A percentile compares a stretch with the other conserved stretches of the same genome.
These are phyloP conservation scores for Cubamyces lactineus DNA, from an alignment of 768 basidiomycete species.

Conservation along the genomic window DNA sequence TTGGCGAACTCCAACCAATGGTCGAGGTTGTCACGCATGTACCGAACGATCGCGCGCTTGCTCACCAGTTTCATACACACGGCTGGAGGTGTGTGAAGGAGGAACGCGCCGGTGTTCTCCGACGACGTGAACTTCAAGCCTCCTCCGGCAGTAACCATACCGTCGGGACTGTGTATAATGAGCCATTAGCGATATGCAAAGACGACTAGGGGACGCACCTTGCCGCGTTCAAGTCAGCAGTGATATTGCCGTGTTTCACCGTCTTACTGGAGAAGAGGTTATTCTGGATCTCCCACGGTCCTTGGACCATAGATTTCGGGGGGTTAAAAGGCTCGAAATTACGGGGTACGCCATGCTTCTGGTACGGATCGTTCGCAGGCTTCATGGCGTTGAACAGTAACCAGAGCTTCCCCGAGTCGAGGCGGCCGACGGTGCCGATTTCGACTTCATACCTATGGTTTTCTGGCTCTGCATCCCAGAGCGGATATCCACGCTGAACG, in stretches of 20 bases:
- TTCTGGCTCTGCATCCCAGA: conserved; percentile 15
- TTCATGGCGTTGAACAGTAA: conserved; percentile 16
- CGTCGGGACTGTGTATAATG: not conserved
- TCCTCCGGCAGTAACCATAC: not conserved
- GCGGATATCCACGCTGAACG: conserved; percentile 11
- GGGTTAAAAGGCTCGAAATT: conserved; percentile 2
- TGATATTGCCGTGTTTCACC: not conserved
- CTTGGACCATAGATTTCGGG: not conserved
- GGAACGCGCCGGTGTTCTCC: conserved; percentile 9
- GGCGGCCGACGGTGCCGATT: conserved; percentile 19
- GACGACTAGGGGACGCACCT: not conserved
- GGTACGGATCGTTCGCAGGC: conserved; percentile 7
- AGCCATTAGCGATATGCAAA: not conserved
- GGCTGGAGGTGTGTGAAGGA: conserved; percentile 4
- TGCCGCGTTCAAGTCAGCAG: not conserved
- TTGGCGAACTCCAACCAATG: conserved; percentile 17
- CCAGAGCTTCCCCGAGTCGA: conserved; percentile 10
- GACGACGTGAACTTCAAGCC: conserved; percentile 5
- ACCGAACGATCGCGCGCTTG: conserved; percentile 18
- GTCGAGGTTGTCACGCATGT: conserved; percentile 17
- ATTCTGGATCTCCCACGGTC: not conserved
- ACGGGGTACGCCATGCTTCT: conserved; percentile 5
- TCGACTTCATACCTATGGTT: conserved; percentile 2
- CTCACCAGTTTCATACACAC: not conserved
- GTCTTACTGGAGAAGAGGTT: not conserved